phyloP scores from a whole-genome alignment of 2,329 filamentous ascomycete species.

The Graphilbum fragrans region DNA sequence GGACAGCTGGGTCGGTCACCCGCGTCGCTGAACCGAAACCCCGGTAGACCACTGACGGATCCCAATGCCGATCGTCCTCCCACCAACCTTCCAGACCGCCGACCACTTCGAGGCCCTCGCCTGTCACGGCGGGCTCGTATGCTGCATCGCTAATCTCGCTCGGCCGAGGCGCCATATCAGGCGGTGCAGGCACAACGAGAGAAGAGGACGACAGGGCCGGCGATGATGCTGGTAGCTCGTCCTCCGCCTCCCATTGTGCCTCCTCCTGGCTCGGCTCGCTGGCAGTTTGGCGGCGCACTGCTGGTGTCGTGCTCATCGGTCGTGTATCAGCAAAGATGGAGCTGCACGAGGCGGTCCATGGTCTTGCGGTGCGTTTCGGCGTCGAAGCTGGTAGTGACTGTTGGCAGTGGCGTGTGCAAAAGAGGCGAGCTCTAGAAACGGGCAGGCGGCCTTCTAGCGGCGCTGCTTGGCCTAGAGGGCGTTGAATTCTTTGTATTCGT shows the following conservation, averaged over 20 bases:
- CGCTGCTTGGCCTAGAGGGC: neutral
- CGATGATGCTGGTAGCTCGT: no score
- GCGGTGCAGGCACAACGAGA: constrained; percentile 14
- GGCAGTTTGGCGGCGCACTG: no score
- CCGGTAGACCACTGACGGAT: constrained; percentile 27
- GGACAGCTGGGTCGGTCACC: constrained; percentile 27
- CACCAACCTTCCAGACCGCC: constrained; percentile 39
- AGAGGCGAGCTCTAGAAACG: no score
- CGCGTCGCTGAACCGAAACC: constrained; percentile 29
- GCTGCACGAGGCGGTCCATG: no score
- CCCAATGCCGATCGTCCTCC: constrained; percentile 41
- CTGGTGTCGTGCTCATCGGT: no score
- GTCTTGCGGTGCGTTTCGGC: no score
- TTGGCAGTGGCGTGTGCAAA: no score
- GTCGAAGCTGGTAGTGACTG: no score
- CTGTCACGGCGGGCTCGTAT: constrained; percentile 35
- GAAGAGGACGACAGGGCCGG: constrained; percentile 4
- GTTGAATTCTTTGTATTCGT: constrained; percentile 26
- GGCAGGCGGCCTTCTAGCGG: neutral
- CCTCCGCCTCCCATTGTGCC: no score
- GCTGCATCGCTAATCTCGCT: constrained; percentile 19
- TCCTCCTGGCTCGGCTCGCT: no score
- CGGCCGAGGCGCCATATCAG: constrained; percentile 14
- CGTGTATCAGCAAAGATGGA: no score
- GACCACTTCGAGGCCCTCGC: constrained; percentile 33